Base-by-base conservation (phyloP, 148 eudicot species). In the Camellia granthamiana region DNA sequence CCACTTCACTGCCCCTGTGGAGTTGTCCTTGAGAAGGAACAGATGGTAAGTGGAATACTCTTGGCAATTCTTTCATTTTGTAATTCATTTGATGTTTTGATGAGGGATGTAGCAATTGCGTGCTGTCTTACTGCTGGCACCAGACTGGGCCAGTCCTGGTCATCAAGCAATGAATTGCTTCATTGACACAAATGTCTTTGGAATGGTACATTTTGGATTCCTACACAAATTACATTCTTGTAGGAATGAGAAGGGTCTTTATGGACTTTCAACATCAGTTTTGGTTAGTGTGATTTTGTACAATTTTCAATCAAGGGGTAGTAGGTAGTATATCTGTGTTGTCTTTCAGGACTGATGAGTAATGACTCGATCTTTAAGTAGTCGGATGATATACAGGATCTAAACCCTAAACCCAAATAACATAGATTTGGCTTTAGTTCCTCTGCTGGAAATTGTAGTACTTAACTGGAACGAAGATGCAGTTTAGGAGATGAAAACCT, bases 1-100 rank as follows among this genome's bases (percentile, higher is more conserved):
- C 97, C 98, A 79, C 83, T 89, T 72, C 81, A 86, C 46, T 94
- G 98, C 78, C 82, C 91, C n/a, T 94, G 98, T 85, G 98, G 98
- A 51, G 82, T 91, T 43, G 83, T 91, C 81, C 95, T 94, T 70
- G 97, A 93, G 86, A 92, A 94, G 83, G 94, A 93, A 82, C 87
- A 88, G 75, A 94, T 94, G 97, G 97, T 94, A 78, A 89, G 91
- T 19, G 43, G 38, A 8, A 11, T 47, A 0, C 42, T 72, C 23
- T 55, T 44, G 51, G 6, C 64, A 54, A 38, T 18, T 52, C 46
- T 38, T 13, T 8, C 15, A 3, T 23, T 72, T 52, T 51, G 13
- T 75, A 15, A 2, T 51, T 44, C 23, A 6, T 51, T 44, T 56
- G 60, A 60, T 65, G 7, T 30, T 62, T 74, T 73, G 8, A 11